A percentile compares a stretch with the other conserved stretches of the same genome.
phyloP scores from a whole-genome alignment of 169 alveolate species.

The Plasmodium chabaudi region DNA sequence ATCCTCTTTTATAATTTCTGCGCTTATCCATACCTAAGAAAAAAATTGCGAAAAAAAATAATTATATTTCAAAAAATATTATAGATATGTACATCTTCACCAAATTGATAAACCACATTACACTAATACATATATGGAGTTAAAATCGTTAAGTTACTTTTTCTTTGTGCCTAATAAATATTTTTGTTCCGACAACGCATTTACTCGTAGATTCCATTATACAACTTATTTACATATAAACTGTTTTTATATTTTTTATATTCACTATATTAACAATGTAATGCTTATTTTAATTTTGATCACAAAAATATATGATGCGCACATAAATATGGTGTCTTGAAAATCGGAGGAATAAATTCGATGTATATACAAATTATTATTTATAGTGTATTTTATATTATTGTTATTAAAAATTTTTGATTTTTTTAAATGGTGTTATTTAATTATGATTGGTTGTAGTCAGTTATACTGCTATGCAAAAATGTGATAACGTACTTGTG shows the following conservation, averaged over 20 bases:
- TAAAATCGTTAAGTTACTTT: conserved; percentile 17
- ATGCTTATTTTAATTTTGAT: too few relatives aligned
- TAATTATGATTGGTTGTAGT: too few relatives aligned
- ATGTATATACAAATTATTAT: too few relatives aligned
- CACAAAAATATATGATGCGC: too few relatives aligned
- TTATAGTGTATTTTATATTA: too few relatives aligned
- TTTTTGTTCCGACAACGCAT: conserved; percentile 60
- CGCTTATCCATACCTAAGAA: conserved; percentile 65
- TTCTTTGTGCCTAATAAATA: conserved; percentile 48
- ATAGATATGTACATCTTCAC: background rate
- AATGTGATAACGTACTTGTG: too few relatives aligned
- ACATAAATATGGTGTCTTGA: too few relatives aligned
- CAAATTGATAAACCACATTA: too few relatives aligned
- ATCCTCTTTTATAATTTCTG: conserved; percentile 60
- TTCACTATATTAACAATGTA: background rate
- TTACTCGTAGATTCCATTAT: conserved; percentile 40
- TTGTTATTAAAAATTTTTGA: too few relatives aligned
- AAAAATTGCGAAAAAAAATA: background rate
- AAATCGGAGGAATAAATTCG: too few relatives aligned
- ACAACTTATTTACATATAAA: background rate
- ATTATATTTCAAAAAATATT: background rate
- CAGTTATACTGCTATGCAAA: too few relatives aligned
- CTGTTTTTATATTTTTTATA: background rate
- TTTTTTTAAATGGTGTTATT: too few relatives aligned
- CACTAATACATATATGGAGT: background rate